Base-by-base conservation (phyloP, 2,329 filamentous ascomycete species). In the Talaromyces rugulosus region DNA sequence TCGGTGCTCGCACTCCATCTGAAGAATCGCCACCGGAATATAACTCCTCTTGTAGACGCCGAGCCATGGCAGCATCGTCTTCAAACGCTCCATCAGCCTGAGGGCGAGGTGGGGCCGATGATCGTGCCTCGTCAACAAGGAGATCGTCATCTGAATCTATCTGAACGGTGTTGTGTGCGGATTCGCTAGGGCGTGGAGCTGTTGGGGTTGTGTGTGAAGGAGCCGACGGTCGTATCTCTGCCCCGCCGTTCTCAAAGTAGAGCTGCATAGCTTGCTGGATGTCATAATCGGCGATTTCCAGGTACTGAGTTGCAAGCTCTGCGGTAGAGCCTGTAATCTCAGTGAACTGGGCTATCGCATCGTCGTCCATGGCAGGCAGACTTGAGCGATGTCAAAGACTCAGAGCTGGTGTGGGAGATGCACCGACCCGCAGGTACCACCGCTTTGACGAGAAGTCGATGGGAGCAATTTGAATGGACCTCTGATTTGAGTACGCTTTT, bases 31-130 rank as follows among this genome's bases (percentile, higher is more conserved):
- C 79, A 44, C 77, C 84, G 23, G 50, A 28, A 58, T 97, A 98
- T 72, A 96, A 84, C 76, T 99, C 92, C 71, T 99, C 90, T 74
- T 99, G 95, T 63, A 99, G 76, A 62, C 91, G 86, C 74, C 93
- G 87, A 6, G 95, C 95, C 87, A 98, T 94, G 51, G 91, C 93
- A 58, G 92, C 93, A 71, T 99, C 95, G 70, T 96, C 92, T 66
- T 97, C 93, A 66, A 90, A 86, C 59, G 70, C 87, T 81, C 75
- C 77, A 34, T 76, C 78, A 44, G 82, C 77, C 60, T 28, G 68
- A 64, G 63, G 62, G 50, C 64, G 66, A n/a, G 70, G 62, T 33
- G 72, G 70, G 30, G 74, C 67, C 50, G 71, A 66, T 55, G 66
- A 65, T 64, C 66, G 66, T 59, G 67, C 53, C 63, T 68, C 66